phyloP scores from a whole-genome alignment of 108 stramenopile genomes.

The Seminavis robusta region DNA sequence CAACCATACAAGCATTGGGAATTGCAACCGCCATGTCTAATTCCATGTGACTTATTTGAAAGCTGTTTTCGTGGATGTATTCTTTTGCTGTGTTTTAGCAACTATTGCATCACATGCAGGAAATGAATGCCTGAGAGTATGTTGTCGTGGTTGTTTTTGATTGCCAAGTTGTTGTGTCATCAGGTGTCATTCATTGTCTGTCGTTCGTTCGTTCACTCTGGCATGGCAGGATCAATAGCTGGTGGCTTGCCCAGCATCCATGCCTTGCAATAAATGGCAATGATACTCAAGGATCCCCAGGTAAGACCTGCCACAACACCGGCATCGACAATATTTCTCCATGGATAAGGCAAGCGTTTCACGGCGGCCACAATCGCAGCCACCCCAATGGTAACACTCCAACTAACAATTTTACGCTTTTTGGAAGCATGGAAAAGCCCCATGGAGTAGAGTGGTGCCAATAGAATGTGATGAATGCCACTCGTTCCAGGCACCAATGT shows the following conservation, averaged over 20 bases:
- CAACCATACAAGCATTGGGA: no score
- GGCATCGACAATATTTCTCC: slow-evolving; percentile 92
- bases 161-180: no score
- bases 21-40: no score
- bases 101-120: no score
- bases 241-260: slow-evolving; percentile 60
- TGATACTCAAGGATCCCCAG: slow-evolving; percentile 78
- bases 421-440: slow-evolving; percentile 89
- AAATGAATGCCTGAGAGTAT: no score
- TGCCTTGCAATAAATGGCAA: slow-evolving; percentile 60
- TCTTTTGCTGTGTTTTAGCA: no score
- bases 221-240: slow-evolving; percentile 45
- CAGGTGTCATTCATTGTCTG: no score
- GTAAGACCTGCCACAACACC: slow-evolving; percentile 93
- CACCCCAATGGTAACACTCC: slow-evolving; percentile 84
- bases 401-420: slow-evolving; percentile 85
- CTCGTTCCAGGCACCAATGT: slow-evolving; percentile 55
- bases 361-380: slow-evolving; percentile 86
- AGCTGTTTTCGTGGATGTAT: no score
- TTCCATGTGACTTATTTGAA: no score
- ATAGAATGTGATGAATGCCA: slow-evolving; percentile 41
- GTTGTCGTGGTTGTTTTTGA: no score
- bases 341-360: slow-evolving; percentile 85
- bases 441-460: slow-evolving; percentile 93
- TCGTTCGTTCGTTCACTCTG: slow-evolving; percentile 1